phyloP scores from a whole-genome alignment of 345 rosid species.

The Hevea brasiliensis region DNA sequence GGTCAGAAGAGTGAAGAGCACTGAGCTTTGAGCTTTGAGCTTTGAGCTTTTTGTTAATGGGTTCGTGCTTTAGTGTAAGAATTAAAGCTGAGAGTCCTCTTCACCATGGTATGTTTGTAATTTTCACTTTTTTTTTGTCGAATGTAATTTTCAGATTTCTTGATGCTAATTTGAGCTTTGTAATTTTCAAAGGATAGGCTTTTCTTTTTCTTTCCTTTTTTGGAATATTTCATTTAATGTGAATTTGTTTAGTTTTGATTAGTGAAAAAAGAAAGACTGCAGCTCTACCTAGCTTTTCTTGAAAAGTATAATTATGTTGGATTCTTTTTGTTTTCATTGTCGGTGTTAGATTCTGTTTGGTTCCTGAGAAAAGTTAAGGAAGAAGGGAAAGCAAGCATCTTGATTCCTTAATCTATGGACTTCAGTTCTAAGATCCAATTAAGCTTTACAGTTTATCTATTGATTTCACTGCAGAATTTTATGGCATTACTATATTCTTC shows the following conservation, averaged over 20 bases:
- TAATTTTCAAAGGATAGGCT: not conserved
- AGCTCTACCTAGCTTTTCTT: not conserved
- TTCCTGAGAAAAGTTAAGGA: not conserved
- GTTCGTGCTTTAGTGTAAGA: slow-evolving; percentile 68
- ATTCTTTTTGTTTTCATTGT: not conserved
- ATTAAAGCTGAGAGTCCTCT: slow-evolving; percentile 51
- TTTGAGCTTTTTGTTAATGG: slow-evolving; percentile 43
- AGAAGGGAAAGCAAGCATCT: not conserved
- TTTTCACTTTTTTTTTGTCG: not conserved
- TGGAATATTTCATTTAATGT: not conserved
- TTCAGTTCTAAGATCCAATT: not conserved
- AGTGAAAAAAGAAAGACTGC: not conserved
- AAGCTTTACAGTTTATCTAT: not conserved
- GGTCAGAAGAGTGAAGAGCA: not conserved
- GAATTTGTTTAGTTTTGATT: slow-evolving; percentile 3
- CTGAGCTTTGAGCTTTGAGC: not conserved
- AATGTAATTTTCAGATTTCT: not conserved
- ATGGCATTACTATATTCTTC: not conserved
- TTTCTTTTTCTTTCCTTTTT: slow-evolving; percentile 13
- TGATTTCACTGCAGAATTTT: not conserved
- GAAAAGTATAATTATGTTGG: not conserved
- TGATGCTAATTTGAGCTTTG: slow-evolving; percentile 5
- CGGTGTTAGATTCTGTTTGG: slow-evolving; percentile 8
- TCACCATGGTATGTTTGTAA: slow-evolving; percentile 40
- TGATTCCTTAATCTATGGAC: not conserved